Percentiles rank a stretch among this genome's conserved stretches.
Conservation (phyloP, 75 land plant genomes). For the Pinus tabuliformis region DNA sequence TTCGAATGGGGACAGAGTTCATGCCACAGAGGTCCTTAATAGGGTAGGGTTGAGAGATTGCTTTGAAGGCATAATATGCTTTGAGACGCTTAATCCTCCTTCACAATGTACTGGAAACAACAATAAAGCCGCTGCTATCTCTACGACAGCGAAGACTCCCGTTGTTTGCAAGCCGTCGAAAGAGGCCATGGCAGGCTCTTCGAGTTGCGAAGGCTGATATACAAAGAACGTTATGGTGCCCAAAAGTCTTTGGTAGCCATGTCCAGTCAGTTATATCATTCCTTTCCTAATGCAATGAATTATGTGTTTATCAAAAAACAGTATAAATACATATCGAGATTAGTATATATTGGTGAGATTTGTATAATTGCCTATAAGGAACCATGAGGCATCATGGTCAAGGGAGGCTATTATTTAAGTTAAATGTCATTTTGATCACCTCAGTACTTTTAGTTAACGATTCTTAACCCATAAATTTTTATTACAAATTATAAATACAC, state of each 20-base stretch:
- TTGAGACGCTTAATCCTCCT: conserved; percentile 70
- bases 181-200: conserved; percentile 54
- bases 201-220: conserved; percentile 62
- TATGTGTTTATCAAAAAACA: too few species aligned
- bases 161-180: conserved; percentile 75
- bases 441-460: too few species aligned
- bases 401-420: too few species aligned
- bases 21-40: conserved; percentile 58
- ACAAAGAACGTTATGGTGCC: conserved; percentile 52
- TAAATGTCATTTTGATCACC: too few species aligned
- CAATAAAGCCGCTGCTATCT: background rate
- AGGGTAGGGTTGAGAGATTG: conserved; percentile 75
- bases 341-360: too few species aligned
- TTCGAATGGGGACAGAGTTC: conserved; percentile 72
- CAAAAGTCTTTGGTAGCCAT: background rate
- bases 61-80: conserved; percentile 77
- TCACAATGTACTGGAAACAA: conserved; percentile 7
- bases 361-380: too few species aligned
- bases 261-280: too few species aligned
- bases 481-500: too few species aligned
- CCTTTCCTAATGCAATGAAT: too few species aligned
- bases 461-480: too few species aligned
- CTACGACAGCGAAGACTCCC: conserved; percentile 40
- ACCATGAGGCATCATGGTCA: too few species aligned
- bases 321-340: too few species aligned